Percentiles rank a stretch among this genome's conserved stretches.
Conservation (phyloP, 2,329 filamentous ascomycete species). For the Sordariomycetes sp. region DNA sequence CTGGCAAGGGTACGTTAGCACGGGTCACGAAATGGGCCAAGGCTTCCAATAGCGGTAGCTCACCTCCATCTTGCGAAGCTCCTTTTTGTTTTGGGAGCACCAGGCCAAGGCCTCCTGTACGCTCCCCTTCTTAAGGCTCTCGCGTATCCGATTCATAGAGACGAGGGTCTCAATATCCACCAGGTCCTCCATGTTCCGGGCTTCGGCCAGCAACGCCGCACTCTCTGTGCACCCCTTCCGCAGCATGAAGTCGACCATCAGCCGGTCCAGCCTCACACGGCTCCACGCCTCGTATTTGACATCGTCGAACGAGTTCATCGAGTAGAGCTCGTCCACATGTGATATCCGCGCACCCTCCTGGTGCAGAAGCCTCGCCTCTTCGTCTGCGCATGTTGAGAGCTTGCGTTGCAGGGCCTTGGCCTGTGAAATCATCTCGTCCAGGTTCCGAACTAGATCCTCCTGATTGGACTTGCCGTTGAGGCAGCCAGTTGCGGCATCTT, state of each 20-base stretch:
- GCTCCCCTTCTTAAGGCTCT: conserved; percentile 55
- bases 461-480: conserved; percentile 47
- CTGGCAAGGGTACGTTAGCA: conserved; percentile 20
- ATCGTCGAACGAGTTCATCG: conserved; percentile 71
- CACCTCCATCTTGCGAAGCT: conserved; percentile 75
- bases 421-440: conserved; percentile 74
- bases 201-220: conserved; percentile 59
- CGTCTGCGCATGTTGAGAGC: conserved; percentile 60
- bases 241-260: conserved; percentile 87
- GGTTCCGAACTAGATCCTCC: conserved; percentile 60
- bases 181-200: conserved; percentile 64
- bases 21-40: not conserved
- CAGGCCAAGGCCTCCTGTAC: conserved; percentile 72
- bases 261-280: conserved; percentile 62
- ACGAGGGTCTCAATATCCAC: conserved; percentile 86
- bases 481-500: conserved; percentile 53
- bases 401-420: conserved; percentile 86
- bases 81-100: conserved; percentile 89
- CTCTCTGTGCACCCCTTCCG: conserved; percentile 71
- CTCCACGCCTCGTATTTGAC: conserved; percentile 92
- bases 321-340: conserved; percentile 71
- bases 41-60: conserved; percentile 12
- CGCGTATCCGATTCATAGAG: conserved; percentile 64
- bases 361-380: conserved; percentile 64
- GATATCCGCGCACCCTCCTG: conserved; percentile 64